Evolutionary conservation across 805 yeast species (phyloP), one percentile per base, ranked within the genome.

Genomic region (Candida alai): DNA sequence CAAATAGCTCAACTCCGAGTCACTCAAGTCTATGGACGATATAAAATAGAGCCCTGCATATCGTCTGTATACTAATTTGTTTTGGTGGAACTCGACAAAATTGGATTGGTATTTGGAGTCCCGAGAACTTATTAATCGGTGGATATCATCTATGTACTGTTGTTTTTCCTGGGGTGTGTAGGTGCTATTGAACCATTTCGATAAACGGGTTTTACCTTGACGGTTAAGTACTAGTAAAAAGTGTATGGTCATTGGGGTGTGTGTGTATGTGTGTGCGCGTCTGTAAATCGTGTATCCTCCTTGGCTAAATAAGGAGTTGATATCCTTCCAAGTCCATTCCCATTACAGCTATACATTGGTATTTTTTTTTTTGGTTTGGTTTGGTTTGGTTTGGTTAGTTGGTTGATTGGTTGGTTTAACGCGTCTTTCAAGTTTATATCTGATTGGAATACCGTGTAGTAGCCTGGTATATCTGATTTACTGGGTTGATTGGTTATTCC

Each of bases 41-140:
- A 88, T 78, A 54, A 93, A 88, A 56, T 79, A 90, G 9, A 90
- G 62, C 5, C 97, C 97, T 3, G 96, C 97, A 52, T 90, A 90
- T 38, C 97, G 64, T 43, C 95, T 68, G 54, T 89, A 89, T 1
- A 90, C 88, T 32, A 93, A 63, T 52, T 84, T 84, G 37, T 69
- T 63, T 30, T 66, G 55, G 22, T 58, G 60, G 44, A 65, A 68
- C 47, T 84, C 89, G 15, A 84, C 86, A 49, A 85, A 84, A 52
- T 85, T 85, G 32, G 86, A 76, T 54, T 86, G 95, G 47, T 80
- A 74, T 51, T 80, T 84, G 52, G 83, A 86, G 51, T 89, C 97
- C 48, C 96, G 70, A 2, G 89, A 71, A 0, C 89, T 79, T 6
- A 89, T 80, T 29, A 86, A 62, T 37, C 88, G 70, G 60, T 89